These are phyloP conservation scores for Zoysia matrella DNA, from an alignment of 202 grass and related monocot species.

Conservation along the genomic window DNA sequence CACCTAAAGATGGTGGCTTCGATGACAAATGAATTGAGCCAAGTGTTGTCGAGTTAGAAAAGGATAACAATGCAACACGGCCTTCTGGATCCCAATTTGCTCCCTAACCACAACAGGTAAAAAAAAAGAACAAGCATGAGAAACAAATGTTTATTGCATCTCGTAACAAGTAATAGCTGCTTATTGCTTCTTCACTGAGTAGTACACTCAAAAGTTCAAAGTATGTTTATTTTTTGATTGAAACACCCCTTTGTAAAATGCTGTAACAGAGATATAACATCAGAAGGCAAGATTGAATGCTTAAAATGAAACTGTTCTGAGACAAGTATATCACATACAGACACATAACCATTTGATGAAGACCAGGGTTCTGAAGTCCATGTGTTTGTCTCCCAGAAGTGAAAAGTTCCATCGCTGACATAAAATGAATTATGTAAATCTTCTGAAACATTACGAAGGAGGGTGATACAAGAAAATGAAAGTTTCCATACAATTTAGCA, in stretches of 20 bases:
- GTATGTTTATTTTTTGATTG: neutral
- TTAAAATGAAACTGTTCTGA: constrained; percentile 20
- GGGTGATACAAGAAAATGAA: constrained; percentile 32
- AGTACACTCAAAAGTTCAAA: neutral
- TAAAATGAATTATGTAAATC: constrained; percentile 35
- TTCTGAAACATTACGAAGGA: constrained; percentile 26
- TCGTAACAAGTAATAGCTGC: neutral
- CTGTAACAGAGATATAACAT: neutral
- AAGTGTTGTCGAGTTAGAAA: constrained; percentile 80
- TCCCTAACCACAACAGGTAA: constrained; percentile 33
- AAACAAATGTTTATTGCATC: neutral
- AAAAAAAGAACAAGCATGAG: constrained; percentile 12
- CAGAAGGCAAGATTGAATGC: constrained; percentile 9
- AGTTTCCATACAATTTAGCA: constrained; percentile 79
- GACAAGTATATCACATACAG: neutral
- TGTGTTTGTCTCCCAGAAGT: constrained; percentile 90
- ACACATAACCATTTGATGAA: constrained; percentile 61
- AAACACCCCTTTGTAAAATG: neutral
- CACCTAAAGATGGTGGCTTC: too few relatives aligned
- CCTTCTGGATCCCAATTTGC: constrained; percentile 70
- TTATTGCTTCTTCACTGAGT: constrained; percentile 22
- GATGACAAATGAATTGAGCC: constrained; percentile 65
- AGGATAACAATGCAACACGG: constrained; percentile 71
- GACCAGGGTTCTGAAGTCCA: constrained; percentile 92
- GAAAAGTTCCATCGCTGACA: constrained; percentile 90